Evolutionary conservation across 768 basidiomycete genomes (phyloP).

Genomic region (Clathrus columnatus): DNA sequence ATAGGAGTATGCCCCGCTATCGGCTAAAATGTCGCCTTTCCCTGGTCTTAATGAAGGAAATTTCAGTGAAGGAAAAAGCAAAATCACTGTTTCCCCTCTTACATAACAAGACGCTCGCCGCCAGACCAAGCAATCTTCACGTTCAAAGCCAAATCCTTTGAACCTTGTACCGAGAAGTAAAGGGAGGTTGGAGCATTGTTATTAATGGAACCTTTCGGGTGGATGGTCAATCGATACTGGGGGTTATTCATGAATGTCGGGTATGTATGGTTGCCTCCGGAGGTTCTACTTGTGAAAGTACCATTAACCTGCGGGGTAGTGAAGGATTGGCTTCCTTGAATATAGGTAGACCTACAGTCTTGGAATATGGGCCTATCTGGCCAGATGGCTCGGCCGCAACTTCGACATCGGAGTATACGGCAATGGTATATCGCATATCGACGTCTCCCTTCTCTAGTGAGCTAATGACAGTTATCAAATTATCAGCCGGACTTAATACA

Average conservation of each 20-base stretch:
- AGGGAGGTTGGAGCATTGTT: background rate
- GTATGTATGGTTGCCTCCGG: conserved; percentile 76
- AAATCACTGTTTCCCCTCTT: conserved; percentile 21
- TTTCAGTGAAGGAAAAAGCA: background rate
- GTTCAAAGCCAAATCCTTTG: conserved; percentile 65
- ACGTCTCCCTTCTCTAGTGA: conserved; percentile 61
- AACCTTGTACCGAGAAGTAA: conserved; percentile 41
- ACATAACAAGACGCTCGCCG: conserved; percentile 71
- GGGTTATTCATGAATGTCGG: conserved; percentile 87
- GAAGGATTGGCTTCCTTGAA: background rate
- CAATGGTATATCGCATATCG: conserved; percentile 61
- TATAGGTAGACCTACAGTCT: background rate
- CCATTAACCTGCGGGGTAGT: conserved; percentile 44
- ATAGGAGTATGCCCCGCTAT: conserved; percentile 76
- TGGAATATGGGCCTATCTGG: background rate
- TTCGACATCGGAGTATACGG: conserved; percentile 39
- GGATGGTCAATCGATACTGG: conserved; percentile 66
- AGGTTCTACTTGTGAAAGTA: conserved; percentile 54
- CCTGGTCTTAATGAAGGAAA: conserved; percentile 33
- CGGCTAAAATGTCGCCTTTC: conserved; percentile 60
- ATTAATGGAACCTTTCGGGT: conserved; percentile 21
- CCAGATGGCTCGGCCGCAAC: conserved; percentile 19
- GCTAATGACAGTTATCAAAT: conserved; percentile 42
- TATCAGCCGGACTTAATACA: conserved; percentile 10
- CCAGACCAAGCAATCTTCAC: conserved; percentile 65